These are phyloP conservation scores for Gilbertella persicaria DNA, from an alignment of 371 early-diverging fungal species.

Conservation along the genomic window DNA sequence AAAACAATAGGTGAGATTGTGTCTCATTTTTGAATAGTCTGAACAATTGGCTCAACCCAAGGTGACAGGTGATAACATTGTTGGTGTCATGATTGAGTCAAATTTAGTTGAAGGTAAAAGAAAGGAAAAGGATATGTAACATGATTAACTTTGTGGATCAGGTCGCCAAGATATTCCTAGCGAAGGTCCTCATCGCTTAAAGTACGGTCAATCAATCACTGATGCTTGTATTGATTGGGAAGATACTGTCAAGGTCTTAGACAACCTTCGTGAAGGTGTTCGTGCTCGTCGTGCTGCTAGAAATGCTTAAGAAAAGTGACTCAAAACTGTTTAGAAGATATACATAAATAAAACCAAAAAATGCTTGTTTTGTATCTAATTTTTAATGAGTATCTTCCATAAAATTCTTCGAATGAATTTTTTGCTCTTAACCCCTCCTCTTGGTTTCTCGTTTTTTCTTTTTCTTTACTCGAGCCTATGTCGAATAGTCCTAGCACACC, in stretches of 20 bases:
- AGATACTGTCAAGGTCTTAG: slow-evolving; percentile 67
- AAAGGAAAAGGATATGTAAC: too few relatives aligned
- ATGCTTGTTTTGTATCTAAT: too few relatives aligned
- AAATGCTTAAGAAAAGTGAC: slow-evolving; percentile 13
- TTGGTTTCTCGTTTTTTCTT: too few relatives aligned
- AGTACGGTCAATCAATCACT: slow-evolving; percentile 77
- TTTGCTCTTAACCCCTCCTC: too few relatives aligned
- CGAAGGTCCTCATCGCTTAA: slow-evolving; percentile 61
- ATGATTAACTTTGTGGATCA: too few relatives aligned
- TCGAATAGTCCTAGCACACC: too few relatives aligned
- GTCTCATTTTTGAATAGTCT: slow-evolving; percentile 18
- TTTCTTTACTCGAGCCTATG: too few relatives aligned
- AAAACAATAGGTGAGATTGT: background rate
- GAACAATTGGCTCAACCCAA: slow-evolving; percentile 42
- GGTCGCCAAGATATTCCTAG: slow-evolving; percentile 69
- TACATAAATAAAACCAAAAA: too few relatives aligned
- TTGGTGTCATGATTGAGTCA: slow-evolving; percentile 87
- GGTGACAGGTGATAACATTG: slow-evolving; percentile 60
- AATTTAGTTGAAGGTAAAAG: slow-evolving; percentile 66
- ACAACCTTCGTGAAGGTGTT: slow-evolving; percentile 67
- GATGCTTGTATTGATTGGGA: slow-evolving; percentile 85
- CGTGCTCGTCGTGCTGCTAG: slow-evolving; percentile 59
- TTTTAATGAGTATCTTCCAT: too few relatives aligned
- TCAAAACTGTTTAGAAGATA: too few relatives aligned
- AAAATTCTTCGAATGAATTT: too few relatives aligned